phyloP scores from a whole-genome alignment of 2,329 filamentous ascomycete species.

The Exophiala sideris region DNA sequence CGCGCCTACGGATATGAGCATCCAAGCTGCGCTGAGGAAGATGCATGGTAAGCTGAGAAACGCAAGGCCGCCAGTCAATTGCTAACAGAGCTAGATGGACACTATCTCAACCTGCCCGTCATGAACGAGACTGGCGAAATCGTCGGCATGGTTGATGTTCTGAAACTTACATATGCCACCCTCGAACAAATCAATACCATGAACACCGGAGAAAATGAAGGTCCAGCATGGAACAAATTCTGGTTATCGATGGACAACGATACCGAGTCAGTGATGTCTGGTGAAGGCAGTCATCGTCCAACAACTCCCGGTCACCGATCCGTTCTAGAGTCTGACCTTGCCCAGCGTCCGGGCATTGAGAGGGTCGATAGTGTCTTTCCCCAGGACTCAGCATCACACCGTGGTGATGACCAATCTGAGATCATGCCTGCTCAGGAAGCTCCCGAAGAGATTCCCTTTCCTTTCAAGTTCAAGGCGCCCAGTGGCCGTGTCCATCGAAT shows the following conservation, averaged over 20 bases:
- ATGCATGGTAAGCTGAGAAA: slow-evolving; percentile 77
- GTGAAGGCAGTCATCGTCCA: slow-evolving; percentile 74
- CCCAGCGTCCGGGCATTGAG: slow-evolving; percentile 57
- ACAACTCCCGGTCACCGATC: slow-evolving; percentile 68
- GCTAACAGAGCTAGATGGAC: slow-evolving; percentile 65
- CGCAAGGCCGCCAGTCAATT: neutral
- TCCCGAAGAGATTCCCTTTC: slow-evolving; percentile 71
- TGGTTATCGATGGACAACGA: slow-evolving; percentile 95
- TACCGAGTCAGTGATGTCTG: slow-evolving; percentile 93
- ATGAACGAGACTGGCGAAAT: slow-evolving; percentile 98
- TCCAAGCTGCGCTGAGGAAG: slow-evolving; percentile 94
- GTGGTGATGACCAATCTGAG: slow-evolving; percentile 71
- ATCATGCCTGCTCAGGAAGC: slow-evolving; percentile 52
- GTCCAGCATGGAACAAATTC: slow-evolving; percentile 99
- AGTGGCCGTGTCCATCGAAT: slow-evolving; percentile 90
- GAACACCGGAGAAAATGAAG: slow-evolving; percentile 81
- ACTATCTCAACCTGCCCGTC: slow-evolving; percentile 95
- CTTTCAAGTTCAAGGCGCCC: slow-evolving; percentile 99
- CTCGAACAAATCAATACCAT: slow-evolving; percentile 91
- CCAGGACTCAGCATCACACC: slow-evolving; percentile 90
- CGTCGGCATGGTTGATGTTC: slow-evolving; percentile 97
- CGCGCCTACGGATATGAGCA: slow-evolving; percentile 97
- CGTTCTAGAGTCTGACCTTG: slow-evolving; percentile 74
- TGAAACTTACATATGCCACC: slow-evolving; percentile 97
- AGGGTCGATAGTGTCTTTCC: slow-evolving; percentile 82